These are phyloP conservation scores for Cryphonectria nitschkei DNA, from an alignment of 2,329 filamentous ascomycete species.

Conservation along the genomic window DNA sequence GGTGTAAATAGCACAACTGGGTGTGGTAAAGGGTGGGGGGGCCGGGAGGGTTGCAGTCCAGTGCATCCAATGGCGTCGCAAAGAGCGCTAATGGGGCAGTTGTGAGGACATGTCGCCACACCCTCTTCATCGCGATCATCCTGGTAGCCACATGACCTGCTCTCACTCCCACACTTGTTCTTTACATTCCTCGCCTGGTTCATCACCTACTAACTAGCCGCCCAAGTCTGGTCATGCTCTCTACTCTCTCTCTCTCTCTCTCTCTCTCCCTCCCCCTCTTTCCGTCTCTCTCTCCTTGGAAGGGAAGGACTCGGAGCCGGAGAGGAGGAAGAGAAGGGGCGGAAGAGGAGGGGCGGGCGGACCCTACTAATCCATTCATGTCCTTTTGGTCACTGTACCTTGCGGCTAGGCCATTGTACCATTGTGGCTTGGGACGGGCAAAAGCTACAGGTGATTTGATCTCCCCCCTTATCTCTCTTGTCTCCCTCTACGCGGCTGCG, in stretches of 20 bases:
- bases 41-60: not conserved
- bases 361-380: not conserved
- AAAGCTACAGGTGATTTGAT: not conserved
- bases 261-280: no score
- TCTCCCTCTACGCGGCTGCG: not conserved
- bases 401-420: not conserved
- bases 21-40: not conserved
- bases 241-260: not conserved
- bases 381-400: no score
- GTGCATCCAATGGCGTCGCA: constrained; percentile 24
- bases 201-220: not conserved
- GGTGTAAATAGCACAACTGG: not conserved
- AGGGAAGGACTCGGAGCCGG: not conserved
- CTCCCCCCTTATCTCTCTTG: not conserved
- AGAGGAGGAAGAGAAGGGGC: not conserved
- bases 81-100: constrained; percentile 22
- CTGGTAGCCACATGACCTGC: constrained; percentile 26
- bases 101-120: constrained; percentile 25
- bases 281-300: not conserved
- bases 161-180: constrained; percentile 22
- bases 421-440: not conserved
- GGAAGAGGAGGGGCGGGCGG: no score
- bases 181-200: not conserved
- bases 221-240: not conserved
- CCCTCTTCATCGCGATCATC: constrained; percentile 18